These are phyloP conservation scores for Cyberlindnera xylosilytica DNA, from an alignment of 805 yeast genomes.

Conservation along the genomic window DNA sequence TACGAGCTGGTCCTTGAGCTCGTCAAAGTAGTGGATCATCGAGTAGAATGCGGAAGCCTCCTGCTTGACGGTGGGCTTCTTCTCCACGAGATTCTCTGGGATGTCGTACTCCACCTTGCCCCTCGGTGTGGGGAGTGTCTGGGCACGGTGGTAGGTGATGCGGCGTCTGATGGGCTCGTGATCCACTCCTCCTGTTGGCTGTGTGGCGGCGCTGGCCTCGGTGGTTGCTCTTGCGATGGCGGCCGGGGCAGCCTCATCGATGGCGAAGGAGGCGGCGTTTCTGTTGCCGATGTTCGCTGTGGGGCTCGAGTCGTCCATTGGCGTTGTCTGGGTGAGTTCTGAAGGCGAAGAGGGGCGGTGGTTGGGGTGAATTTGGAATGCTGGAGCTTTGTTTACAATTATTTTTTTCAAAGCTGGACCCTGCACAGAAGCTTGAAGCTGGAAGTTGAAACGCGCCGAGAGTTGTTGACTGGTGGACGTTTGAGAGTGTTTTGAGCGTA, in stretches of 20 bases:
- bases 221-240: conserved; percentile 12
- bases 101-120: conserved; percentile 6
- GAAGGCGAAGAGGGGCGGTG: neutral
- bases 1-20: conserved; percentile 17
- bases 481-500: no score
- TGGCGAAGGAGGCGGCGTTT: neutral
- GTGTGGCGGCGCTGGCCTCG: conserved; percentile 6
- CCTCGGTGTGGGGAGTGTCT: conserved; percentile 13
- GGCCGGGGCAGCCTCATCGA: neutral
- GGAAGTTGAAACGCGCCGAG: no score
- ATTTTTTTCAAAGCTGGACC: no score
- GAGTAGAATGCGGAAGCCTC: conserved; percentile 22
- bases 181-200: conserved; percentile 1
- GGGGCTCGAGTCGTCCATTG: no score
- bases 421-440: no score
- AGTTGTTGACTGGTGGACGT: no score
- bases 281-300: no score
- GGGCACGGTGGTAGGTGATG: conserved; percentile 13
- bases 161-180: conserved; percentile 13
- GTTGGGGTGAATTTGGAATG: no score
- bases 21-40: conserved; percentile 15
- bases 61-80: conserved; percentile 18
- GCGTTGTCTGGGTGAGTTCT: no score
- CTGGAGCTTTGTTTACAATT: no score
- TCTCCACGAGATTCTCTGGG: conserved; percentile 10